Percentiles rank a stretch among this genome's conserved stretches.
Conservation (phyloP, 768 basidiomycete species). For the Crucibulum laeve region DNA sequence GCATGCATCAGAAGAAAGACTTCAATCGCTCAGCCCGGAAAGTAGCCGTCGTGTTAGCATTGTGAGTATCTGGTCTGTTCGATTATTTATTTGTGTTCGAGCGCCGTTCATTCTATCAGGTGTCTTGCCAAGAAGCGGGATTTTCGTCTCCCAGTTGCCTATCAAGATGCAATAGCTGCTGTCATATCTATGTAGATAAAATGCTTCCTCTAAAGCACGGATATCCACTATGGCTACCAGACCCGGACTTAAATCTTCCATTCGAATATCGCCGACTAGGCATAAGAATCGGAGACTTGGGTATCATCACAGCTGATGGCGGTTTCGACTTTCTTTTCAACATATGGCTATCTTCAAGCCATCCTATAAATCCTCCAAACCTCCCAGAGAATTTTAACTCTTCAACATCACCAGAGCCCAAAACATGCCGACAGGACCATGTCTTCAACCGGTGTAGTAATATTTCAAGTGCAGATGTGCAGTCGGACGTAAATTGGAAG, state of each 20-base stretch:
- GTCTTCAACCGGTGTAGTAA: background rate
- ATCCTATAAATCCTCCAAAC: constrained; percentile 22
- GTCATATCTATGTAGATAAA: constrained; percentile 13
- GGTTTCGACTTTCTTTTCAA: constrained; percentile 34
- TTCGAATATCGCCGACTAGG: constrained; percentile 19
- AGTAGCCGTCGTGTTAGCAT: no score
- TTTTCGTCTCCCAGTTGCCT: no score
- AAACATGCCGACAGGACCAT: background rate
- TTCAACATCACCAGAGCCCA: background rate
- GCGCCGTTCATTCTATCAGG: background rate
- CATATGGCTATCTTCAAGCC: constrained; percentile 22
- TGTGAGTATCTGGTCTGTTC: no score
- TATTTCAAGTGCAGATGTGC: background rate
- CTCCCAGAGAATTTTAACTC: constrained; percentile 22
- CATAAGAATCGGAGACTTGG: constrained; percentile 33
- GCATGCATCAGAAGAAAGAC: no score
- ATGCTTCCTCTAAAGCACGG: constrained; percentile 21
- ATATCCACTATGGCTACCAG: constrained; percentile 30
- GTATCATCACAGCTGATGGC: constrained; percentile 28
- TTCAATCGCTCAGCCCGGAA: no score
- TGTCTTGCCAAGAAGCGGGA: background rate
- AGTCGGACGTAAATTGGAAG: background rate
- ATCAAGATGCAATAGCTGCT: no score
- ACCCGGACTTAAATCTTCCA: constrained; percentile 18
- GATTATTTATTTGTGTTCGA: no score